Evolutionary conservation across 2,329 filamentous ascomycete genomes (phyloP), one percentile per base, ranked within the genome.

Genomic region (Cercospora citrullina): DNA sequence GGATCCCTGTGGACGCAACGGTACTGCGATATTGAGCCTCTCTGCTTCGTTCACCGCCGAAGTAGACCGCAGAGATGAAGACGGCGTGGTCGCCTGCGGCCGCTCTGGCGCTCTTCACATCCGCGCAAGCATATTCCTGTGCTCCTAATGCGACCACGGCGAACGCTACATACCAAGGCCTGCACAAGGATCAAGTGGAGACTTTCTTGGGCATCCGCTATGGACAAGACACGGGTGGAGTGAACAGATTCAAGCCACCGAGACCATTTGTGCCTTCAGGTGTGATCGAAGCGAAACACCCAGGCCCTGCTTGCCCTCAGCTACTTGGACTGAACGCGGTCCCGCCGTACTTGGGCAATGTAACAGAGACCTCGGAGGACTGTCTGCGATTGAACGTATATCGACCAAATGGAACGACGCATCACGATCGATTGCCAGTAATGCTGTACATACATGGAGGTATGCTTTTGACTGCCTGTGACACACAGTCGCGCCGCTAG

Each of bases 371-470:
- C 21, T 71, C 69, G 3, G 69, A 71, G 53, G 71, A 77, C 28
- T 81, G 78, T 76, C 64, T 79, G 69, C 65, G 74, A 75, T 45
- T 77, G 30, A 75, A 75, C 62, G 64, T 77, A 8, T 67, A 71
- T 14, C 60, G 71, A 12, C 73, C 74, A 1, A 72, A 71, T 63
- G 72, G 71, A 6, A 73, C 73, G 2, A 63, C 39, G 0, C 33
- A 58, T 4, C 74, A 77, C 31, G 71, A 73, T 9, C 73, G 70
- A 21, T 71, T 81, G 16, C 80, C 81, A 2, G 80, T 83, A 2
- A 73, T 82, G 73, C 75, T 75, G 68, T 77, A 59, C 72, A 74
- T 76, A 18, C 71, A 75, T 57, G 75, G 75, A 14, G 73, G 73
- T 33, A 53, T 14, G 60, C 26, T 26, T 18, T 36, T 21, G 59